Conservation (phyloP, 2,329 filamentous ascomycete species). For the Alternaria ethzedia region DNA sequence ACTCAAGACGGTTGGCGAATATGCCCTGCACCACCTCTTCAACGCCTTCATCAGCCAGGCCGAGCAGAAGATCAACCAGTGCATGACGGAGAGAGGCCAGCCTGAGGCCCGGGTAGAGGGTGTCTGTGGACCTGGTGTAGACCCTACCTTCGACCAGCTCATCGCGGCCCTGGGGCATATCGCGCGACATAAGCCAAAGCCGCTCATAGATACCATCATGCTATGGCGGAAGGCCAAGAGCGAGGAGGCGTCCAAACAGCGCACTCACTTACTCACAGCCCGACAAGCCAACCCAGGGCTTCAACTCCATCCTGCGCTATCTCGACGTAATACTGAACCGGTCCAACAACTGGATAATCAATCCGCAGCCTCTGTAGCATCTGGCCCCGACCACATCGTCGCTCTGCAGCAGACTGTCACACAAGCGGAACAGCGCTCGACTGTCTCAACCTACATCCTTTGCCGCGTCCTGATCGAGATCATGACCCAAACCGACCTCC, state of each 20-base stretch:
- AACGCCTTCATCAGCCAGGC: slow-evolving; percentile 97
- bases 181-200: slow-evolving; percentile 90
- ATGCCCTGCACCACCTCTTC: slow-evolving; percentile 94
- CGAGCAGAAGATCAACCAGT: slow-evolving; percentile 94
- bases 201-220: slow-evolving; percentile 96
- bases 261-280: slow-evolving; percentile 41
- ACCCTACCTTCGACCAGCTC: slow-evolving; percentile 89
- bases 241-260: slow-evolving; percentile 68
- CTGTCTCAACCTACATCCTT: slow-evolving; percentile 93
- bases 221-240: slow-evolving; percentile 97
- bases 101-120: slow-evolving; percentile 84
- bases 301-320: slow-evolving; percentile 30
- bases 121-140: slow-evolving; percentile 88
- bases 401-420: slow-evolving; percentile 73
- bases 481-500: slow-evolving; percentile 84
- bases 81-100: slow-evolving; percentile 78
- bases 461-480: slow-evolving; percentile 94
- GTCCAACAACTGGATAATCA: slow-evolving; percentile 37
- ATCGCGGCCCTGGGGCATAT: slow-evolving; percentile 94
- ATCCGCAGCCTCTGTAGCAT: slow-evolving; percentile 31
- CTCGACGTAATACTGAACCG: slow-evolving; percentile 47
- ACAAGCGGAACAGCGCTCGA: slow-evolving; percentile 86
- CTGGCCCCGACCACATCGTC: slow-evolving; percentile 42
- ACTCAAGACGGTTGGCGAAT: slow-evolving; percentile 94
- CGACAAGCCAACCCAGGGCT: slow-evolving; percentile 35